Conservation (phyloP, 345 rosid genomes). For the Eucalyptus leucophloia region DNA sequence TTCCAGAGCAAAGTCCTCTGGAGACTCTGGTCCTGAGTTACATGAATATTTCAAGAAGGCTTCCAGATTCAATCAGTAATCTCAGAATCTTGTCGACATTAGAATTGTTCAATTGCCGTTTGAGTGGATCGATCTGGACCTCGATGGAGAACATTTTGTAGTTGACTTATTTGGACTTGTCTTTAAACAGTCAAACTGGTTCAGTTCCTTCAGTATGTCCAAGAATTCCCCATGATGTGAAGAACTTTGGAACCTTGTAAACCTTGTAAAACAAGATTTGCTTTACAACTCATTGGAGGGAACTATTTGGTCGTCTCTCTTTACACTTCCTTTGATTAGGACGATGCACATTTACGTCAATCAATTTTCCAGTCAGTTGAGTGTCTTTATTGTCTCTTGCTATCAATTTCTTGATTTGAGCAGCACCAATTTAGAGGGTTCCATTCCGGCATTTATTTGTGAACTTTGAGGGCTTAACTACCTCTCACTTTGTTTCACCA, state of each 20-base stretch:
- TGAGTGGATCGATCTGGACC: constrained; percentile 10
- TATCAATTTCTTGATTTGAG: constrained; percentile 13
- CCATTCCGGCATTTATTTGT: neutral
- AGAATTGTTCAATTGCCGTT: neutral
- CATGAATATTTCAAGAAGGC: constrained; percentile 4
- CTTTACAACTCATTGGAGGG: constrained; percentile 12
- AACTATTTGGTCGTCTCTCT: neutral
- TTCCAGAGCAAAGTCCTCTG: neutral
- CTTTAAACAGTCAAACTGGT: constrained; percentile 10
- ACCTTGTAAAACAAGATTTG: neutral
- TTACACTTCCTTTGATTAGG: neutral
- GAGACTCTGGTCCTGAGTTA: neutral
- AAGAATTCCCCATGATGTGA: neutral
- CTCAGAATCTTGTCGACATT: constrained; percentile 1
- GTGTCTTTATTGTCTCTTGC: neutral
- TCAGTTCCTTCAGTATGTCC: constrained; percentile 2
- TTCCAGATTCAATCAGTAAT: constrained; percentile 17
- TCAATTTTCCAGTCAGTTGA: constrained; percentile 5
- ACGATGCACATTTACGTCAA: neutral
- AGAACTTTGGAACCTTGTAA: too few relatives aligned
- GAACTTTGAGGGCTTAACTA: constrained; percentile 1
- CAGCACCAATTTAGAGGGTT: constrained; percentile 19
- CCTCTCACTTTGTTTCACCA: constrained; percentile 24
- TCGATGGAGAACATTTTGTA: constrained; percentile 4
- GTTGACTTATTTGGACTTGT: constrained; percentile 11